Percentiles rank a stretch among this genome's conserved stretches.
Conservation (phyloP, 345 rosid genomes). For the Streptanthus diversifolius region DNA sequence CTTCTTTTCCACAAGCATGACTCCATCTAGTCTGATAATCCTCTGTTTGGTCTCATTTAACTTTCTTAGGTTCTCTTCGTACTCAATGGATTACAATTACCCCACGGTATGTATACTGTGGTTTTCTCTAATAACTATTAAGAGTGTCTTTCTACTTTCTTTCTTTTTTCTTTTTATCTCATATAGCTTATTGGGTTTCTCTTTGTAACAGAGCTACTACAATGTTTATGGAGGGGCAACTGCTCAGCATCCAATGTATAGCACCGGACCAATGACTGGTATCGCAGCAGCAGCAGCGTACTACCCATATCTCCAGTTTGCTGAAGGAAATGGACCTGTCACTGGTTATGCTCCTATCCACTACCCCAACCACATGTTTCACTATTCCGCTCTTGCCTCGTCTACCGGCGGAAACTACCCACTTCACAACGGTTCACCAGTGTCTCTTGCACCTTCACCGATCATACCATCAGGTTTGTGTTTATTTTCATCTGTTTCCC, state of each 20-base stretch:
- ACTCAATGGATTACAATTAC: slow-evolving; percentile 83
- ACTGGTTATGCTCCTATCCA: slow-evolving; percentile 63
- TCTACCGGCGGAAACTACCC: slow-evolving; percentile 52
- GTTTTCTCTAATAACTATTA: not conserved
- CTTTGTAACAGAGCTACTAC: slow-evolving; percentile 65
- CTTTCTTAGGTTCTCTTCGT: slow-evolving; percentile 72
- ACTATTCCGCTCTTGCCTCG: slow-evolving; percentile 60
- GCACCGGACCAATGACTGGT: slow-evolving; percentile 61
- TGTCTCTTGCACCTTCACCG: slow-evolving; percentile 81
- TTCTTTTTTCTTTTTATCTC: not conserved
- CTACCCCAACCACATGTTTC: slow-evolving; percentile 73
- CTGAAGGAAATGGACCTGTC: slow-evolving; percentile 64
- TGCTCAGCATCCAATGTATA: slow-evolving; percentile 73
- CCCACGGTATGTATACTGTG: slow-evolving; percentile 63
- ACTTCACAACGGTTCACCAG: slow-evolving; percentile 66
- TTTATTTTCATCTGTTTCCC: not conserved
- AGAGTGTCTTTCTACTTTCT: not conserved
- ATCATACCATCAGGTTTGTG: slow-evolving; percentile 74
- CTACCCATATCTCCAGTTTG: slow-evolving; percentile 81
- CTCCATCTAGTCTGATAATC: not conserved
- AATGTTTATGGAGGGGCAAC: slow-evolving; percentile 74
- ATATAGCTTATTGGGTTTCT: not conserved
- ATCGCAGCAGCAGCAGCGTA: slow-evolving; percentile 58
- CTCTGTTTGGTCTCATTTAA: slow-evolving; percentile 12
- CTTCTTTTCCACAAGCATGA: not conserved